phyloP scores from a whole-genome alignment of 1,284 basidiomycete genomes.

The Stygiomarasmius scandens region DNA sequence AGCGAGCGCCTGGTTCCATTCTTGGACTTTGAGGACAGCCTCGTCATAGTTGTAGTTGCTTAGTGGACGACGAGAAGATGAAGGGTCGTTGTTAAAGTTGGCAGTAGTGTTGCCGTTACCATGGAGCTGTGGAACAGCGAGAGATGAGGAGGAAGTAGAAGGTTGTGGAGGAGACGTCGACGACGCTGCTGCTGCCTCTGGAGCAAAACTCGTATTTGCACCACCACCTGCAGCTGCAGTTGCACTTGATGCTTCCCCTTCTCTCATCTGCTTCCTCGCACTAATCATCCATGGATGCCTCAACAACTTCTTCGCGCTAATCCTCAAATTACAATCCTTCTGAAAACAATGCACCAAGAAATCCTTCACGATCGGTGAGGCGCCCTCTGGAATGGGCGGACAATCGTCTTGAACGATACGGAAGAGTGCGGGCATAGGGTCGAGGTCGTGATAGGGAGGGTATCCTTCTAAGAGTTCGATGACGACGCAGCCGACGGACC shows the following conservation, averaged over 20 bases:
- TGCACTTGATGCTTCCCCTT: slow-evolving; percentile 37
- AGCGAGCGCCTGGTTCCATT: slow-evolving; percentile 98
- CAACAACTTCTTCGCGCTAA: slow-evolving; percentile 91
- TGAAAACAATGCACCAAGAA: slow-evolving; percentile 98
- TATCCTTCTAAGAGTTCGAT: slow-evolving; percentile 96
- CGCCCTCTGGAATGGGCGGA: slow-evolving; percentile 93
- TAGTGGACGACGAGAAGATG: slow-evolving; percentile 41
- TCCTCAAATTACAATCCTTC: slow-evolving; percentile 93
- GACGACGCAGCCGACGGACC: slow-evolving; percentile 96
- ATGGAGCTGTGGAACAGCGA: too few species aligned
- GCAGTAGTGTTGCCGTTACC: too few species aligned
- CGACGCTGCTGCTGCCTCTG: too few species aligned
- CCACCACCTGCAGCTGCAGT: not conserved
- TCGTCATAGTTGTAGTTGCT: slow-evolving; percentile 90
- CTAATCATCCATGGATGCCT: slow-evolving; percentile 96
- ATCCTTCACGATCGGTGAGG: slow-evolving; percentile 92
- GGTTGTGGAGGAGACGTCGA: too few species aligned
- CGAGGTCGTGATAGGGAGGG: slow-evolving; percentile 93
- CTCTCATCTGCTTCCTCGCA: slow-evolving; percentile 73
- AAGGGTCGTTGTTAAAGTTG: too few species aligned
- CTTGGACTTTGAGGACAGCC: slow-evolving; percentile 92
- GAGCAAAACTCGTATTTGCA: not conserved
- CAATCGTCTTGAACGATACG: slow-evolving; percentile 97
- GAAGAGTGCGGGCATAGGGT: slow-evolving; percentile 98
- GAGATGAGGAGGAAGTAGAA: too few species aligned